These are phyloP conservation scores for Rhodotorula glutinis DNA, from an alignment of 1,284 basidiomycete genomes.

Conservation along the genomic window DNA sequence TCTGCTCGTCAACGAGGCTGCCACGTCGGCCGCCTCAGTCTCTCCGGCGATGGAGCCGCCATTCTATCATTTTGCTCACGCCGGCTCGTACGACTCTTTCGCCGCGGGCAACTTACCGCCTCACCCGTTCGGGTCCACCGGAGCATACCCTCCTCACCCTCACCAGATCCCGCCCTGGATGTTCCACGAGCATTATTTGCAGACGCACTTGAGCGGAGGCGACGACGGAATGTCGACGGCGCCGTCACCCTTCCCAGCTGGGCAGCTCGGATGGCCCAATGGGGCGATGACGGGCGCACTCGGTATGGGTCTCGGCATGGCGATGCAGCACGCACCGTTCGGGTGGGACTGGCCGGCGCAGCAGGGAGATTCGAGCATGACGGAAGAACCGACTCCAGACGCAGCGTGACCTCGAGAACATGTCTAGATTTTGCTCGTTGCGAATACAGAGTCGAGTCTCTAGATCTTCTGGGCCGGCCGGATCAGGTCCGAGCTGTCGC, in stretches of 20 bases:
- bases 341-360: constrained; percentile 2
- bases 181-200: constrained; percentile 22
- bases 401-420: neutral
- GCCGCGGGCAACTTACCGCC: neutral
- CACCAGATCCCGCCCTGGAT: constrained; percentile 19
- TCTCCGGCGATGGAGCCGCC: neutral
- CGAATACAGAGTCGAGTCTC: neutral
- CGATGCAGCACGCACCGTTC: neutral
- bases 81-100: neutral
- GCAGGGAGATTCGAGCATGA: neutral
- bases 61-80: neutral
- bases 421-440: too few relatives aligned
- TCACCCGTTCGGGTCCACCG: neutral
- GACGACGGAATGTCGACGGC: neutral
- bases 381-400: neutral
- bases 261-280: neutral
- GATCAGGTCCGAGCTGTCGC: neutral
- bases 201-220: constrained; percentile 14
- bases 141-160: neutral
- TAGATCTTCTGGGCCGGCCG: too few relatives aligned
- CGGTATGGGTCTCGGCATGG: neutral
- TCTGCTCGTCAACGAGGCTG: neutral
- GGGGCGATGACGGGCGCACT: neutral
- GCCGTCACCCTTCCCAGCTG: neutral
- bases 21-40: neutral